phyloP scores from a whole-genome alignment of 305 asterid species.

The Fraxinus latifolia region DNA sequence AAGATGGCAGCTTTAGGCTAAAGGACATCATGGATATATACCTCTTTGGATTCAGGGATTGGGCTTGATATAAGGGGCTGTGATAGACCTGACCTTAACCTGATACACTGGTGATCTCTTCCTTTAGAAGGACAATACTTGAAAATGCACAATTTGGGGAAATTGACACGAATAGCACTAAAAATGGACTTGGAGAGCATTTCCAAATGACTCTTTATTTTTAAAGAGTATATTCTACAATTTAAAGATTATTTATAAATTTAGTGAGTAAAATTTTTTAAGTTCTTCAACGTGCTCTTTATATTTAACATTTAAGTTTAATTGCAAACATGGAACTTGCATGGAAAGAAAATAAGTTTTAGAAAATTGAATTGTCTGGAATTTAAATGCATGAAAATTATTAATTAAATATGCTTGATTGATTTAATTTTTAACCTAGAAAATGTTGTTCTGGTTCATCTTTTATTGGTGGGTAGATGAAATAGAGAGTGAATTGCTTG shows the following conservation, averaged over 20 bases:
- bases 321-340: no score
- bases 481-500: no score
- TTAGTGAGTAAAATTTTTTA: neutral
- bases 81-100: neutral
- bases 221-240: neutral
- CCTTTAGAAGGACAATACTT: neutral
- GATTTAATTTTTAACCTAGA: no score
- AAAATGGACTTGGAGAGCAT: neutral
- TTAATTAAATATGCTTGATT: no score
- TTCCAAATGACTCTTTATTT: neutral
- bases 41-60: neutral
- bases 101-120: neutral
- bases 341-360: no score
- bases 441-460: no score
- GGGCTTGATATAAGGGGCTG: neutral
- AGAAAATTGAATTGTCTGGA: no score
- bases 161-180: neutral
- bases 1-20: neutral
- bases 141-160: neutral
- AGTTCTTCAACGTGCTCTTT: no score
- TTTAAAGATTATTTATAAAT: no score
- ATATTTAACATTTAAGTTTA: neutral
- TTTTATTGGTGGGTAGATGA: no score
- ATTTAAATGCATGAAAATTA: no score
- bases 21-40: neutral